phyloP scores from a whole-genome alignment of 371 early-diverging fungal genomes.

The Umbelopsis sp. region DNA sequence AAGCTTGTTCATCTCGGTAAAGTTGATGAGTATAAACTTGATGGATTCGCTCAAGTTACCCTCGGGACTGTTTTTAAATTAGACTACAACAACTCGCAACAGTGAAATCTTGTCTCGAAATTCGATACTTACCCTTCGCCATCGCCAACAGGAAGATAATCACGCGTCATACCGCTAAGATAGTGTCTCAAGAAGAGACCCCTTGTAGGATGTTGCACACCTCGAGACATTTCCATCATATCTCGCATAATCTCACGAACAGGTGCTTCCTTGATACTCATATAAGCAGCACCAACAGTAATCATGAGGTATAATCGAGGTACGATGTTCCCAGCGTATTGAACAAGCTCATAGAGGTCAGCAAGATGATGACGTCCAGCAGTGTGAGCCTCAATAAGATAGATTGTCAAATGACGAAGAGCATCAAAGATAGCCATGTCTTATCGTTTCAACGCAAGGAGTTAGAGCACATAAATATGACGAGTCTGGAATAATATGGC shows the following conservation, averaged over 20 bases:
- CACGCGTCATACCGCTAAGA: slow-evolving; percentile 89
- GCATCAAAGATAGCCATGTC: slow-evolving; percentile 97
- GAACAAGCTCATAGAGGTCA: slow-evolving; percentile 95
- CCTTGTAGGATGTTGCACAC: slow-evolving; percentile 96
- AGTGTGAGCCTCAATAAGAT: slow-evolving; percentile 85
- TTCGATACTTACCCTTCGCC: slow-evolving; percentile 50
- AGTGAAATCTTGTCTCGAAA: not conserved
- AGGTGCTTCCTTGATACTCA: slow-evolving; percentile 86
- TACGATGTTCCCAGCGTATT: slow-evolving; percentile 96
- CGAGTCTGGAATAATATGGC: not conserved
- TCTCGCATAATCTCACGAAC: slow-evolving; percentile 94
- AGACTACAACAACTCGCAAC: not conserved
- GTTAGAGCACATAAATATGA: not conserved
- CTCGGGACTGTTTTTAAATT: slow-evolving; percentile 57
- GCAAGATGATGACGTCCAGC: slow-evolving; percentile 87
- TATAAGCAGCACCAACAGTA: slow-evolving; percentile 93
- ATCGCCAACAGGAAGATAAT: slow-evolving; percentile 73
- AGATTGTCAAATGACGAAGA: slow-evolving; percentile 84
- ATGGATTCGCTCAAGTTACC: slow-evolving; percentile 89
- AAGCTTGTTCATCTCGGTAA: slow-evolving; percentile 98
- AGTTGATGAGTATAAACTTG: slow-evolving; percentile 92
- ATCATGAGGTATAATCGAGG: slow-evolving; percentile 97
- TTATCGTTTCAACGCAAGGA: slow-evolving; percentile 29
- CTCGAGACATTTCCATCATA: slow-evolving; percentile 97
- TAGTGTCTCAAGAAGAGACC: slow-evolving; percentile 96